phyloP scores from a whole-genome alignment of 2,329 filamentous ascomycete species.

The Aciculosporium take region DNA sequence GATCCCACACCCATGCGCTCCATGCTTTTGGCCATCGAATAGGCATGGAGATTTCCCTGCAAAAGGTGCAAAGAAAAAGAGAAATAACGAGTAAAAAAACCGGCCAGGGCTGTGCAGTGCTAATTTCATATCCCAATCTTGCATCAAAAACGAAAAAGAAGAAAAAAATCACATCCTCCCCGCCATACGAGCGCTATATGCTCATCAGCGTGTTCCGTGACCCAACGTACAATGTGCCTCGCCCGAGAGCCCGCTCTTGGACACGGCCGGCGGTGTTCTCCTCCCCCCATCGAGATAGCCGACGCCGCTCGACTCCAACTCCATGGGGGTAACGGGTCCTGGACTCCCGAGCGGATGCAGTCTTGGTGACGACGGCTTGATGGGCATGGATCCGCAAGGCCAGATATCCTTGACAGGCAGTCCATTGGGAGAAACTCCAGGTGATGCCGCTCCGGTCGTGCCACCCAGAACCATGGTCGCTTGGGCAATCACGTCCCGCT shows the following conservation, averaged over 20 bases:
- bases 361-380: constrained; percentile 35
- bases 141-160: no score
- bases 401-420: constrained; percentile 24
- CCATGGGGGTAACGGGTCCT: constrained; percentile 48
- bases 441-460: constrained; percentile 13
- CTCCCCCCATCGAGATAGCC: constrained; percentile 22
- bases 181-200: background rate
- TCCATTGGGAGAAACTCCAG: constrained; percentile 20
- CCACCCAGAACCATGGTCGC: constrained; percentile 30
- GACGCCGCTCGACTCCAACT: constrained; percentile 28
- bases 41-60: no score
- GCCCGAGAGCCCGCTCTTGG: background rate
- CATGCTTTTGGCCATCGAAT: no score
- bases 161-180: background rate
- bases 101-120: background rate
- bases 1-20: background rate
- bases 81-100: background rate
- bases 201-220: background rate
- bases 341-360: constrained; percentile 42
- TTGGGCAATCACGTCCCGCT: constrained; percentile 47
- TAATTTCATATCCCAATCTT: background rate
- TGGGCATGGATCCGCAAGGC: constrained; percentile 22
- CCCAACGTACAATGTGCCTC: background rate
- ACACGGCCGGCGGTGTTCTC: background rate
- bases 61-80: no score